These are phyloP conservation scores for Pulveroboletus sp. DNA, from an alignment of 768 basidiomycete species.

Conservation along the genomic window DNA sequence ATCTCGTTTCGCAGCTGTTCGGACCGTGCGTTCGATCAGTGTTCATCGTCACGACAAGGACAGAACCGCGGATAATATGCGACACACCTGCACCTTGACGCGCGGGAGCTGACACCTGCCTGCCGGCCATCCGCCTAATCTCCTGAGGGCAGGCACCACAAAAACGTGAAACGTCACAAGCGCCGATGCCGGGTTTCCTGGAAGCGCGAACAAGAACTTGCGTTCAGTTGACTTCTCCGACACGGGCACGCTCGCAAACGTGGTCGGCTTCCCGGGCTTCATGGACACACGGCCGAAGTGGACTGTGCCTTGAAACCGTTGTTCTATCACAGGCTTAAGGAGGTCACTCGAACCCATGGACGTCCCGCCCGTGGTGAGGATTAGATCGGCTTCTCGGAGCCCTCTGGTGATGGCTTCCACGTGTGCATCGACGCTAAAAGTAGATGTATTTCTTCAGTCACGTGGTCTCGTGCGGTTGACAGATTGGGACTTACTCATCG, in stretches of 20 bases:
- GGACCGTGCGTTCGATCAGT: not conserved
- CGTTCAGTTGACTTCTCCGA: conserved; percentile 26
- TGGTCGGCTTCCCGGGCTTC: conserved; percentile 86
- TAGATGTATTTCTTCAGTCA: not conserved
- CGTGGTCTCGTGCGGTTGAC: not conserved
- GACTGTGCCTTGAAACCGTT: conserved; percentile 65
- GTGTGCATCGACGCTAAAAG: conserved; percentile 52
- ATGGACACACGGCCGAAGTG: conserved; percentile 85
- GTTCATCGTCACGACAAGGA: too few species aligned
- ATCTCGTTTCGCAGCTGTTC: conserved; percentile 55
- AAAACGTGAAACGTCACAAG: conserved; percentile 84
- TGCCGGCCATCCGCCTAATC: conserved; percentile 63
- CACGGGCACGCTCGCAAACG: conserved; percentile 73
- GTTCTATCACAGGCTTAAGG: conserved; percentile 84
- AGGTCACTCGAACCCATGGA: conserved; percentile 89
- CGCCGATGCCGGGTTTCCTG: conserved; percentile 86
- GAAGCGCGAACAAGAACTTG: conserved; percentile 78
- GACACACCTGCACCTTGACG: conserved; percentile 58
- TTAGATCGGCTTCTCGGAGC: conserved; percentile 60
- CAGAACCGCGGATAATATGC: too few species aligned
- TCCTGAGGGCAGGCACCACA: conserved; percentile 74
- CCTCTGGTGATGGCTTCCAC: conserved; percentile 54
- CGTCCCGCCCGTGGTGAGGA: conserved; percentile 86
- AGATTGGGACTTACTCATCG: conserved; percentile 52
- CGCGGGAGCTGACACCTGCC: conserved; percentile 54